These are phyloP conservation scores for Auricularia heimuer DNA, from an alignment of 768 basidiomycete species.

Conservation along the genomic window DNA sequence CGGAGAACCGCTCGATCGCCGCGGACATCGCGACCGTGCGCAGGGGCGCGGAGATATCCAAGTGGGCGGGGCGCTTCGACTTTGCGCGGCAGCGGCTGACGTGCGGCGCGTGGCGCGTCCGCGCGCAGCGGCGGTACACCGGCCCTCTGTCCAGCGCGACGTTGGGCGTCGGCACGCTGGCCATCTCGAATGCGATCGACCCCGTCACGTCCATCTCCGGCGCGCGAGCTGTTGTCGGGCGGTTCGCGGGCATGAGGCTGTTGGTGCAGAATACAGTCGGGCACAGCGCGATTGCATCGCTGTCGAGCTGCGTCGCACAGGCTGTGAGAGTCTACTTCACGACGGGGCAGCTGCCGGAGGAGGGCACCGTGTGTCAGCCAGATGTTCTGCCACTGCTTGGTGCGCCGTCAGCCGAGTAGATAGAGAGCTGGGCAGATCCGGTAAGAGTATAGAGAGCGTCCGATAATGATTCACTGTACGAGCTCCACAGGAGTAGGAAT, in stretches of 20 bases:
- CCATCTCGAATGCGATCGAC: not conserved
- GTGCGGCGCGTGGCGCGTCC: not conserved
- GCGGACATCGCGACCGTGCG: not conserved
- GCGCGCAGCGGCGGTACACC: not conserved
- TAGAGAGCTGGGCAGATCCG: too few relatives aligned
- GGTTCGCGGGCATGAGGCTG: not conserved
- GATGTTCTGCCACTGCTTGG: conserved; percentile 3
- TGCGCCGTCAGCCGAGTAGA: too few relatives aligned
- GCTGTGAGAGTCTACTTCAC: conserved; percentile 1
- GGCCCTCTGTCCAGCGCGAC: not conserved
- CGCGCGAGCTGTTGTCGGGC: not conserved
- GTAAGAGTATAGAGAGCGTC: too few relatives aligned
- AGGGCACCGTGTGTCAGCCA: conserved; percentile 4
- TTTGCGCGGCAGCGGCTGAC: not conserved
- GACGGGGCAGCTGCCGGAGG: not conserved
- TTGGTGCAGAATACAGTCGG: not conserved
- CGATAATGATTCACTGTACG: too few relatives aligned
- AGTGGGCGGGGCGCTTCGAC: not conserved
- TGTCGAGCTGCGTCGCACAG: not conserved
- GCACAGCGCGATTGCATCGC: not conserved
- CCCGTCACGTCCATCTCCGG: not conserved
- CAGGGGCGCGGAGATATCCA: not conserved
- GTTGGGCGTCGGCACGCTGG: not conserved
- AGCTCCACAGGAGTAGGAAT: too few relatives aligned
- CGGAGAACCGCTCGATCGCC: not conserved